Evolutionary conservation across 2,329 filamentous ascomycete genomes (phyloP), one percentile per base, ranked within the genome.

Genomic region (Phyllosticta ampelicida): DNA sequence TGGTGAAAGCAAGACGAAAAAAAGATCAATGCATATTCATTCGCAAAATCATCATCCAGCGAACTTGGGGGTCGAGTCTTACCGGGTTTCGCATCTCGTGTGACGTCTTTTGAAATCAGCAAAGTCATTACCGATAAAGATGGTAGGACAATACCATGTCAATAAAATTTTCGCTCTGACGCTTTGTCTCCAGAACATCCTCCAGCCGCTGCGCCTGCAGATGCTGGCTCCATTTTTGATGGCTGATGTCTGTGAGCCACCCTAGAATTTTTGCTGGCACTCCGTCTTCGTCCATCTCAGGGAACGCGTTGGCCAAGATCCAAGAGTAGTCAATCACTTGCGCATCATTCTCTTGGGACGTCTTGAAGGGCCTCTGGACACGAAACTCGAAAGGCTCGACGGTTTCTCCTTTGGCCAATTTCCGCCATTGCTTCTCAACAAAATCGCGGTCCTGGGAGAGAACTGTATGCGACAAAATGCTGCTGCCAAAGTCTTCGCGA

Each of bases 131-230:
- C 2, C 13, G n/a, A n/a, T 4, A 8, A 50, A 4, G 13, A 23
- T 51, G 13, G 11, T 16, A 10, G 5, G 19, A 26, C n/a, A 21
- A 6, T 51, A 59, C 57, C 67, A 71, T 71, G 60, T 71, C 71
- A 18, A 72, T 71, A 56, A 73, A 73, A 30, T 69, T 69, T 58
- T 72, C 69, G 1, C 66, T 70, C 51, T 69, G 66, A 19, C 68
- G 60, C 54, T 72, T 73, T 9, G 66, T 66, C 59, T 72, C 70
- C 11, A 71, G 60, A 2, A 69, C 71, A 53, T 73, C 70, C 49
- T 72, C 64, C 1, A 71, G 64, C 21, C 67, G 62, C 55, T 66
- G 63, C 3, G 65, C 58, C 6, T 69, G 60, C 9, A 71, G 49
- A 18, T 62, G 60, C 36, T 71, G 68, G 2, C 62, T 65, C 55